Evolutionary conservation across 495 filamentous ascomycete genomes (phyloP).

Genomic region (Aspergillus coremiiformis): DNA sequence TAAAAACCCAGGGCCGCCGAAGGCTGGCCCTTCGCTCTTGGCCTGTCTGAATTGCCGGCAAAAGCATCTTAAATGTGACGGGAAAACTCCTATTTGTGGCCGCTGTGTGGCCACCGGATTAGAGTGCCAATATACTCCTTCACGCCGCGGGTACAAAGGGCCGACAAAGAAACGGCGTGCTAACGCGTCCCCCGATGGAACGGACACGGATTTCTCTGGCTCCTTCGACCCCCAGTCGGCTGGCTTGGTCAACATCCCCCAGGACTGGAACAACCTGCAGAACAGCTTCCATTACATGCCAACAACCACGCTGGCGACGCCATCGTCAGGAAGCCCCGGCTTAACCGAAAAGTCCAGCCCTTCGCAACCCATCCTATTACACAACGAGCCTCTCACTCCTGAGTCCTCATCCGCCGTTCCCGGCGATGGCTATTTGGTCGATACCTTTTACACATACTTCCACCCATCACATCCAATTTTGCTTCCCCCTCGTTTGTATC

Average conservation of each 20-base stretch:
- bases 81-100: constrained; percentile 34
- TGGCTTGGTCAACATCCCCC: constrained; percentile 19
- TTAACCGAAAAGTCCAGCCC: constrained; percentile 16
- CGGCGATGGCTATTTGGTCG: constrained; percentile 37
- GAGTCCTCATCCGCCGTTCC: constrained; percentile 32
- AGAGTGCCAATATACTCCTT: constrained; percentile 40
- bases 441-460: constrained; percentile 42
- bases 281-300: constrained; percentile 19
- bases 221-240: constrained; percentile 13
- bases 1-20: constrained; percentile 6
- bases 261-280: constrained; percentile 26
- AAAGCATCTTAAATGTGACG: constrained; percentile 52
- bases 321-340: constrained; percentile 21
- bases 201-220: constrained; percentile 15
- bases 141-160: constrained; percentile 43
- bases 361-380: constrained; percentile 14
- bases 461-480: constrained; percentile 41
- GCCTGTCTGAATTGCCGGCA: constrained; percentile 52
- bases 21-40: constrained; percentile 37
- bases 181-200: constrained; percentile 26
- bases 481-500: constrained; percentile 29
- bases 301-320: constrained; percentile 19
- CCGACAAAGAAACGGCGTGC: constrained; percentile 43
- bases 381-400: constrained; percentile 31
- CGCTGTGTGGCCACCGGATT: constrained; percentile 29